phyloP scores from a whole-genome alignment of 1,284 basidiomycete genomes.

The Ustilago esculenta region DNA sequence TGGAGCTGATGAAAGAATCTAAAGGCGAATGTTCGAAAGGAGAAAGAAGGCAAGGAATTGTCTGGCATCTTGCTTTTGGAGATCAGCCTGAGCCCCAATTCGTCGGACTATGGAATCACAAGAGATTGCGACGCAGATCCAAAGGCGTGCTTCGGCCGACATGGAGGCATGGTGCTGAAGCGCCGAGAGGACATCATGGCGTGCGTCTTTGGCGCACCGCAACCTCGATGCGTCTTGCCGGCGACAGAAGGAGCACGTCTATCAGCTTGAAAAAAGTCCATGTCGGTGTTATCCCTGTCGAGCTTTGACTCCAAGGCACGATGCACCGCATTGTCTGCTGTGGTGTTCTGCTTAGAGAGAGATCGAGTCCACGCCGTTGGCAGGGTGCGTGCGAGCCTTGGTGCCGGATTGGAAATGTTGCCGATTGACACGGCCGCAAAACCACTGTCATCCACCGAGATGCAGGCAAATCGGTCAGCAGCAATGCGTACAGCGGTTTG shows the following conservation, averaged over 20 bases:
- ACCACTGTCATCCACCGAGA: constrained; percentile 17
- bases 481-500: constrained; percentile 17
- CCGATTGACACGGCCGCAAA: constrained; percentile 19
- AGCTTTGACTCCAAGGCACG: not conserved
- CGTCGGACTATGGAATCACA: constrained; percentile 13
- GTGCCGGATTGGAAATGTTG: not conserved
- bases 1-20: too few relatives aligned
- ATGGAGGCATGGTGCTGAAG: constrained; percentile 20
- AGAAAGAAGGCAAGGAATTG: not conserved
- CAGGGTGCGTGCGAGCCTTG: not conserved
- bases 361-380: not conserved
- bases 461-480: constrained; percentile 25
- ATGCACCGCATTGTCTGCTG: too few relatives aligned
- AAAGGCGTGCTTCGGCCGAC: constrained; percentile 9
- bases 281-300: constrained; percentile 14
- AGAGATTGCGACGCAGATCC: constrained; percentile 16
- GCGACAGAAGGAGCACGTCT: constrained; percentile 1
- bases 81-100: too few relatives aligned
- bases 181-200: constrained; percentile 8
- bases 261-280: constrained; percentile 5
- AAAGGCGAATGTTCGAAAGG: not conserved
- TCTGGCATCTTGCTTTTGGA: too few relatives aligned
- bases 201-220: not conserved
- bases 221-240: not conserved
- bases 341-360: not conserved